Percentiles rank a stretch among this genome's conserved stretches.
phyloP scores from a whole-genome alignment of 2,329 filamentous ascomycete genomes.

The Cladosporium phlei region DNA sequence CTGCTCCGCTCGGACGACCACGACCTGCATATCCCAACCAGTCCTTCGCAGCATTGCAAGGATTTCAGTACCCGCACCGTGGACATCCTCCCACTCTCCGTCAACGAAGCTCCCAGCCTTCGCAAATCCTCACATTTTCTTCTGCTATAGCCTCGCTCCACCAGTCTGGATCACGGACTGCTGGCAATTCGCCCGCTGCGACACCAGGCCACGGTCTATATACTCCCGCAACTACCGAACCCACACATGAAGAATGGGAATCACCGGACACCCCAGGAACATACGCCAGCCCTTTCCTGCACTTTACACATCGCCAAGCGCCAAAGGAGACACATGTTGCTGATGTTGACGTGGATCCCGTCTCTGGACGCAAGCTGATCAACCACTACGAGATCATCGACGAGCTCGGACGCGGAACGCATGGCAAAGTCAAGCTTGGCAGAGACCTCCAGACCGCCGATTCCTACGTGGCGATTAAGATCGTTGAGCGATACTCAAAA shows the following conservation, averaged over 20 bases:
- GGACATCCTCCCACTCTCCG: constrained; percentile 33
- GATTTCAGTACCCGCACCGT: constrained; percentile 40
- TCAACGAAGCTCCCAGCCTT: constrained; percentile 40
- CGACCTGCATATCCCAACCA: constrained; percentile 46
- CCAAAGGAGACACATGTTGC: constrained; percentile 72
- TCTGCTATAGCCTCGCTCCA: constrained; percentile 39
- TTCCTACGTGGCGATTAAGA: constrained; percentile 92
- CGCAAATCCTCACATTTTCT: constrained; percentile 38
- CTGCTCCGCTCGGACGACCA: constrained; percentile 19
- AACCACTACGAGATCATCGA: constrained; percentile 97
- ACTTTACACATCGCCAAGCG: constrained; percentile 45
- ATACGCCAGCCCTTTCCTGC: constrained; percentile 48
- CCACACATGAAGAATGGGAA: constrained; percentile 28
- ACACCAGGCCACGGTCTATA: constrained; percentile 43
- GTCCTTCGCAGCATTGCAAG: constrained; percentile 46
- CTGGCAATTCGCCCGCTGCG: constrained; percentile 43
- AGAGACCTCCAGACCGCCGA: constrained; percentile 65
- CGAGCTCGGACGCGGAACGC: constrained; percentile 90
- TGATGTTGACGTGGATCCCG: constrained; percentile 79
- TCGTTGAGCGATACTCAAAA: constrained; percentile 93
- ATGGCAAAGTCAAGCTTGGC: constrained; percentile 96
- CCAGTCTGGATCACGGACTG: constrained; percentile 38
- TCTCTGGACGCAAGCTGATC: constrained; percentile 91
- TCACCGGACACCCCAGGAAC: constrained; percentile 34
- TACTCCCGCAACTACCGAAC: constrained; percentile 29